Evolutionary conservation across 1,139 yeast species (phyloP).

Genomic region (Geotrichum klebahnii): DNA sequence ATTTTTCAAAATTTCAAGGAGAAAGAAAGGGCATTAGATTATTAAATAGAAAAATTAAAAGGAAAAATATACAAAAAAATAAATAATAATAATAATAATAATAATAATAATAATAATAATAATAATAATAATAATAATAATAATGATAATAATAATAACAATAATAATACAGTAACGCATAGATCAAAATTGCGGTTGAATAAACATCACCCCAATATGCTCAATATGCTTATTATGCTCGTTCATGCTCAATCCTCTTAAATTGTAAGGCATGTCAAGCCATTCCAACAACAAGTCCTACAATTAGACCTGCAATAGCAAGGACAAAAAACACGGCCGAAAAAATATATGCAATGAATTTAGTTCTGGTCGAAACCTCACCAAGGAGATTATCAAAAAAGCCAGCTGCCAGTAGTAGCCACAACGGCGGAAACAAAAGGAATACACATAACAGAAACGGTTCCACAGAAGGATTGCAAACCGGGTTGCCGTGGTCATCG

Average conservation of each 20-base stretch:
- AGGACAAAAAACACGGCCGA: slow-evolving; percentile 15
- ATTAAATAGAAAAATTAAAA: too few relatives aligned
- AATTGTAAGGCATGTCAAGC: too few relatives aligned
- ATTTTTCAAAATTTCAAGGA: too few relatives aligned
- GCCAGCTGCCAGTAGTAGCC: slow-evolving; percentile 22
- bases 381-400: slow-evolving; percentile 18
- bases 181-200: neutral
- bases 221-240: too few relatives aligned
- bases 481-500: slow-evolving; percentile 9
- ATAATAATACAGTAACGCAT: neutral
- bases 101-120: neutral
- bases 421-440: slow-evolving; percentile 21
- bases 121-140: neutral
- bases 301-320: slow-evolving; percentile 20
- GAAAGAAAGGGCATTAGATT: too few relatives aligned
- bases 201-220: too few relatives aligned
- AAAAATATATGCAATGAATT: slow-evolving; percentile 16
- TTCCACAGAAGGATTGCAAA: slow-evolving; percentile 16
- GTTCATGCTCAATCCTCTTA: too few relatives aligned
- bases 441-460: slow-evolving; percentile 15
- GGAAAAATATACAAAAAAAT: neutral
- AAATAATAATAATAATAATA: neutral
- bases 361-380: slow-evolving; percentile 17
- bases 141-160: neutral
- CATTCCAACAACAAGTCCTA: slow-evolving; percentile 21